phyloP scores from a whole-genome alignment of 768 basidiomycete species.

The Peribolospora baueri region DNA sequence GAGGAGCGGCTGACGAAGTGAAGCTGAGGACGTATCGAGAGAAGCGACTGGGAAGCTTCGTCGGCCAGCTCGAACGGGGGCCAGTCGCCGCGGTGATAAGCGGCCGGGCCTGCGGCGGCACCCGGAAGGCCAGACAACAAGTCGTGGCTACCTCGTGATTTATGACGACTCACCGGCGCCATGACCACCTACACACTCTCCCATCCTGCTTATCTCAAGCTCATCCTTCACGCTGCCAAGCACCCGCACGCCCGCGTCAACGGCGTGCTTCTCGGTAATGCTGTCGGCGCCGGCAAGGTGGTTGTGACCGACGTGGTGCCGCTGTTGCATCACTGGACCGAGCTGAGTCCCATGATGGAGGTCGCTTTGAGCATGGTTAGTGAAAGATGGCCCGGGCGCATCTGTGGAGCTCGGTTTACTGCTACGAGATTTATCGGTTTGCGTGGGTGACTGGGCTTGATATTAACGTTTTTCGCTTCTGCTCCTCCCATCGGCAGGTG shows the following conservation, averaged over 20 bases:
- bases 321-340: constrained; percentile 63
- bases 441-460: not conserved
- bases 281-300: constrained; percentile 11
- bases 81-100: too few species aligned
- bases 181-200: constrained; percentile 28
- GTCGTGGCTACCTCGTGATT: too few species aligned
- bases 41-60: too few species aligned
- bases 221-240: constrained; percentile 56
- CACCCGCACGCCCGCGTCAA: constrained; percentile 51
- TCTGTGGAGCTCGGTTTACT: not conserved
- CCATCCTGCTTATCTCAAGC: constrained; percentile 41
- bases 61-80: too few species aligned
- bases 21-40: too few species aligned
- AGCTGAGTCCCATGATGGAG: constrained; percentile 63
- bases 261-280: constrained; percentile 45
- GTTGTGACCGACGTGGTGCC: constrained; percentile 31
- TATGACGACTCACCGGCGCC: too few species aligned
- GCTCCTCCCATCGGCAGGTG: constrained; percentile 37
- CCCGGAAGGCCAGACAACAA: too few species aligned
- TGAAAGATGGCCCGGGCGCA: not conserved
- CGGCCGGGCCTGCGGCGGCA: too few species aligned
- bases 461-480: not conserved
- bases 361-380: constrained; percentile 52
- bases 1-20: too few species aligned
- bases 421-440: constrained; percentile 1